Evolutionary conservation across 192 early-diverging fungal genomes (phyloP).

Genomic region (Helicostylum pulchrum): DNA sequence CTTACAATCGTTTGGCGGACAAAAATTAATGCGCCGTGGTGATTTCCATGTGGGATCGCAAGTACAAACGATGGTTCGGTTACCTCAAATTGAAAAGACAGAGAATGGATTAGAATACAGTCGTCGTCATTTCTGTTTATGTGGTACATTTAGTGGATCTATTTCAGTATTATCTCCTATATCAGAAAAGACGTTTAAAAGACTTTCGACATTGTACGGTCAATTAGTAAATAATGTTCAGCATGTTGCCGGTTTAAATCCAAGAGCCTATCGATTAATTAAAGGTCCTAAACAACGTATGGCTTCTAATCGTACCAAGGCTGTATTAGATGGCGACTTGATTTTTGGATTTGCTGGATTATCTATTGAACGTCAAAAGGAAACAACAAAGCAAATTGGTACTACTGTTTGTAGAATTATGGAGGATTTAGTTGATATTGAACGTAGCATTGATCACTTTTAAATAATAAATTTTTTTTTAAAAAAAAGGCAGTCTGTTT

Average conservation of each 20-base stretch:
- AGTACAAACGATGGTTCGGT: conserved; percentile 63
- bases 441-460: conserved; percentile 67
- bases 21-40: conserved; percentile 84
- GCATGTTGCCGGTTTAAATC: conserved; percentile 88
- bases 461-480: conserved; percentile 34
- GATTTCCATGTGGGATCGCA: conserved; percentile 84
- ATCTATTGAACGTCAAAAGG: conserved; percentile 67
- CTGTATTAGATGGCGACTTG: conserved; percentile 84
- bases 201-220: conserved; percentile 79
- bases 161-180: conserved; percentile 69
- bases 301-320: conserved; percentile 69
- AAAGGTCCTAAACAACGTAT: conserved; percentile 58
- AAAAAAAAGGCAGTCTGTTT: not conserved
- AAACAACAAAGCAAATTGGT: conserved; percentile 89
- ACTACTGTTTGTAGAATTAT: conserved; percentile 76
- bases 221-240: conserved; percentile 79
- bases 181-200: conserved; percentile 90
- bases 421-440: conserved; percentile 74
- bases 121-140: conserved; percentile 41
- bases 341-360: conserved; percentile 70
- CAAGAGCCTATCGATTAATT: conserved; percentile 68
- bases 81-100: conserved; percentile 47
- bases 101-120: conserved; percentile 32
- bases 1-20: conserved; percentile 83
- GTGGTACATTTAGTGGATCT: conserved; percentile 65